These are phyloP conservation scores for Davidsoniella virescens DNA, from an alignment of 2,329 filamentous ascomycete species.

Conservation along the genomic window DNA sequence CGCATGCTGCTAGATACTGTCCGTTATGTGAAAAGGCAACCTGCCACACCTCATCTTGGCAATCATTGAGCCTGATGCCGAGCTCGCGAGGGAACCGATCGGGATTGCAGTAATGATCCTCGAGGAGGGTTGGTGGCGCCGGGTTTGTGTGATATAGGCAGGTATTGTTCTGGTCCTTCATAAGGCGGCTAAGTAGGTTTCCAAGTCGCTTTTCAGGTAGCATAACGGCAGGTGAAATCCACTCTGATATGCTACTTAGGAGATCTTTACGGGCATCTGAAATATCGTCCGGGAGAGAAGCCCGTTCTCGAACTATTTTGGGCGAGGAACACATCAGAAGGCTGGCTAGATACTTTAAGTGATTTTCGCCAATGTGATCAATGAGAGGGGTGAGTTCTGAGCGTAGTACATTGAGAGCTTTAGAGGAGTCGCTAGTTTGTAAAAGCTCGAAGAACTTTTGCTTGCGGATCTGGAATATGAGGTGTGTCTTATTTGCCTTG, in stretches of 20 bases:
- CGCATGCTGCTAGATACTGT: conserved; percentile 63
- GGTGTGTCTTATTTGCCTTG: conserved; percentile 33
- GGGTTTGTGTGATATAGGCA: conserved; percentile 83
- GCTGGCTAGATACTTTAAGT: conserved; percentile 51
- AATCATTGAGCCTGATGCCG: conserved; percentile 24
- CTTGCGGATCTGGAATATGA: conserved; percentile 78
- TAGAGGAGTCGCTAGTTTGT: conserved; percentile 55
- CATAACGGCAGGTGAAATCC: conserved; percentile 92
- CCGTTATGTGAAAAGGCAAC: conserved; percentile 83
- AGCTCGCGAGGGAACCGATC: conserved; percentile 62
- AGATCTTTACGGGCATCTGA: conserved; percentile 65
- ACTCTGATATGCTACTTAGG: conserved; percentile 36
- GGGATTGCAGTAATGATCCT: conserved; percentile 70
- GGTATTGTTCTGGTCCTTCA: conserved; percentile 62
- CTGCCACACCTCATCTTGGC: conserved; percentile 67
- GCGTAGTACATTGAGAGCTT: conserved; percentile 68
- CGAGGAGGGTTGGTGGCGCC: conserved; percentile 66
- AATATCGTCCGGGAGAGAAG: conserved; percentile 59
- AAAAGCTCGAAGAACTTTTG: conserved; percentile 91
- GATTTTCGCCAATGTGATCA: conserved; percentile 49
- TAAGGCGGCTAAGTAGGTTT: conserved; percentile 65
- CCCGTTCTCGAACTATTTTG: conserved; percentile 28
- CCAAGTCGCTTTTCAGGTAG: conserved; percentile 82
- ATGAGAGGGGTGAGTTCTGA: conserved; percentile 76
- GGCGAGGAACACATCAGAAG: conserved; percentile 70